These are phyloP conservation scores for Aegilops umbellulata DNA, from an alignment of 176 grass and related monocot species.

Conservation along the genomic window DNA sequence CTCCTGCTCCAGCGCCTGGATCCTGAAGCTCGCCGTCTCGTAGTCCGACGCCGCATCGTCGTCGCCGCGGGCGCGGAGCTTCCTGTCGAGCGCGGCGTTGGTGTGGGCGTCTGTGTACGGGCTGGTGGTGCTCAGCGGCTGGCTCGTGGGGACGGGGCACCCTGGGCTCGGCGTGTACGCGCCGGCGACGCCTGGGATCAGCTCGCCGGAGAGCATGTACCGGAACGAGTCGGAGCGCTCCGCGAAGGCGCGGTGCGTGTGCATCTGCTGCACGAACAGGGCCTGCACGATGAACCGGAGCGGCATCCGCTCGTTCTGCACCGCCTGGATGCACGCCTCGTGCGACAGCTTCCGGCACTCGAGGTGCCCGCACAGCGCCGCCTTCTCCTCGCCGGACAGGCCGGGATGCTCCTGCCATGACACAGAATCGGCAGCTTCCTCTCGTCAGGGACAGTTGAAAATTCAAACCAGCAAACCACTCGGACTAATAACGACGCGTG, in stretches of 20 bases:
- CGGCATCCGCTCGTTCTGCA: slow-evolving; percentile 92
- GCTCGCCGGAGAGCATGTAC: slow-evolving; percentile 47
- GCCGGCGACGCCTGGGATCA: slow-evolving; percentile 28
- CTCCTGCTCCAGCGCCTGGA: slow-evolving; percentile 85
- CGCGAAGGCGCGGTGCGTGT: slow-evolving; percentile 75
- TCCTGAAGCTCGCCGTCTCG: slow-evolving; percentile 76
- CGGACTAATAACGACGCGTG: background rate
- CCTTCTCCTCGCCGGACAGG: slow-evolving; percentile 59
- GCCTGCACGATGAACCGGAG: slow-evolving; percentile 92
- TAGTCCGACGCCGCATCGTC: slow-evolving; percentile 42
- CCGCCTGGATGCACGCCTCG: slow-evolving; percentile 72
- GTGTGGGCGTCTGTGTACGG: slow-evolving; percentile 23
- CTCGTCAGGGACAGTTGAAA: background rate
- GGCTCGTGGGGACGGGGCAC: slow-evolving; percentile 45
- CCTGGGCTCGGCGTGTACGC: slow-evolving; percentile 59
- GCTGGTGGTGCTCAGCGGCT: slow-evolving; percentile 43
- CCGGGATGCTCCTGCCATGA: slow-evolving; percentile 49
- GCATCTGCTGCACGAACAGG: slow-evolving; percentile 86
- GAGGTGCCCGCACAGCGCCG: slow-evolving; percentile 53
- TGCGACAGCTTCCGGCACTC: slow-evolving; percentile 84
- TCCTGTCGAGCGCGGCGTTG: slow-evolving; percentile 22
- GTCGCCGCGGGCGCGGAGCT: slow-evolving; percentile 20
- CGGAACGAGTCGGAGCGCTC: slow-evolving; percentile 88
- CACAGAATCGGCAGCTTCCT: background rate
- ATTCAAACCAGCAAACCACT: background rate